These are phyloP conservation scores for Arthrobotrys musiformis DNA, from an alignment of 2,329 filamentous ascomycete genomes.

Conservation along the genomic window DNA sequence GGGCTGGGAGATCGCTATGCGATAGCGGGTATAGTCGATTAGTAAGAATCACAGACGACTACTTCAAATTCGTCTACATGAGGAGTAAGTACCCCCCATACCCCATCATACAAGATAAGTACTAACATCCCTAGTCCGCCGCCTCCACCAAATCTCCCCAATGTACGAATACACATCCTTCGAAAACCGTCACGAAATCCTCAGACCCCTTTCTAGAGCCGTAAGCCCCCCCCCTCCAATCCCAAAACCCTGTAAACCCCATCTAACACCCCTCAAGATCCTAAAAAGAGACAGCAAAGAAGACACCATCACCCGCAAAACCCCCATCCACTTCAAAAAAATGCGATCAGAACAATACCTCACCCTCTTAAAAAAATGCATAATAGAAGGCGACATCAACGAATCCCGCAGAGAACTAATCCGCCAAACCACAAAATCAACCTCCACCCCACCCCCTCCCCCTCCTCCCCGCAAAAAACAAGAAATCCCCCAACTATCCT, in stretches of 20 bases:
- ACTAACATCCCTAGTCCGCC: constrained; percentile 7
- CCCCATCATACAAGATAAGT: neutral
- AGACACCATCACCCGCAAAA: constrained; percentile 18
- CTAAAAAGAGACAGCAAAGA: constrained; percentile 3
- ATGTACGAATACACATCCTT: constrained; percentile 11
- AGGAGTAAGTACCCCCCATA: neutral
- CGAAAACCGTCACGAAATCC: neutral
- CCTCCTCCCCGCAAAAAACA: too few species aligned
- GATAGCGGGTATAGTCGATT: constrained; percentile 8
- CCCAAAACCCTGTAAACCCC: neutral
- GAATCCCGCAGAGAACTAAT: neutral
- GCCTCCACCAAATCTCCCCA: constrained; percentile 9
- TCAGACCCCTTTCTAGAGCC: neutral
- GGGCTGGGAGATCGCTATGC: neutral
- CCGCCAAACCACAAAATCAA: neutral
- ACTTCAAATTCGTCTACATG: constrained; percentile 17
- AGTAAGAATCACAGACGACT: neutral
- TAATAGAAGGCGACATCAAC: neutral
- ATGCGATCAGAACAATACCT: constrained; percentile 5
- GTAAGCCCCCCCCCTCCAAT: neutral
- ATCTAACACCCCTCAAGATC: neutral
- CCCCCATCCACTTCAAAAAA: constrained; percentile 6
- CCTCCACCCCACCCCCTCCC: neutral
- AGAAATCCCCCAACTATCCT: neutral
- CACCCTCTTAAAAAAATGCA: neutral